Conservation (phyloP, 257 asterid genomes). For the Verbena officinalis region DNA sequence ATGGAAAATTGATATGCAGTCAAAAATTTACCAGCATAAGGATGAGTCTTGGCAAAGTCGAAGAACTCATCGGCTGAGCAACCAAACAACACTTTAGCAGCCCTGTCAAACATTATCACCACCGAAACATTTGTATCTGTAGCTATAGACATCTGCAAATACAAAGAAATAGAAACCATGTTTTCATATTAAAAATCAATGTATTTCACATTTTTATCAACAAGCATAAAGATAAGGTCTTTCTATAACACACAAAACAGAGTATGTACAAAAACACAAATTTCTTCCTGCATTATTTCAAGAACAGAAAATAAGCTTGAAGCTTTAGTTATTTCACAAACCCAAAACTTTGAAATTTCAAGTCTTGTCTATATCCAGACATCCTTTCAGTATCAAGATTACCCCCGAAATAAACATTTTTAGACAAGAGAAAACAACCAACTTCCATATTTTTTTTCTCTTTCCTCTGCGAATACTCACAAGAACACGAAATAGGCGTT, state of each 20-base stretch:
- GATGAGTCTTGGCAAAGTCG: conserved; percentile 71
- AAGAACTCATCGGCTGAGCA: conserved; percentile 90
- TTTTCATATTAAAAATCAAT: neutral
- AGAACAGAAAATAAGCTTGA: neutral
- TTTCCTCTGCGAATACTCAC: conserved; percentile 44
- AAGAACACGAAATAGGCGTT: conserved; percentile 75
- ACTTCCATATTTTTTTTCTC: neutral
- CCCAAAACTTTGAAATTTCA: neutral
- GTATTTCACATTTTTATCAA: neutral
- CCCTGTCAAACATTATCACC: conserved; percentile 91
- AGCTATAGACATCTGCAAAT: conserved; percentile 79
- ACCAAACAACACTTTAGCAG: conserved; percentile 80
- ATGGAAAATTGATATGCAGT: neutral
- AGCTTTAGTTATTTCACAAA: neutral
- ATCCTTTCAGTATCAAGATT: neutral
- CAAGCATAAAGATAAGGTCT: neutral
- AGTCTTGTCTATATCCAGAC: neutral
- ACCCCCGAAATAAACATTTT: neutral
- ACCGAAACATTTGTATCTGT: conserved; percentile 66
- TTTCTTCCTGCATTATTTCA: neutral
- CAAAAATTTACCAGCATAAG: conserved; percentile 60
- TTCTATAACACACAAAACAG: neutral
- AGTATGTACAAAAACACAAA: conserved; percentile 10
- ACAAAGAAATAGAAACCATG: neutral
- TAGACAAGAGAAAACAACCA: neutral